Conservation (phyloP, 176 grass and related monocot genomes). For the Oropetium thomaeum region DNA sequence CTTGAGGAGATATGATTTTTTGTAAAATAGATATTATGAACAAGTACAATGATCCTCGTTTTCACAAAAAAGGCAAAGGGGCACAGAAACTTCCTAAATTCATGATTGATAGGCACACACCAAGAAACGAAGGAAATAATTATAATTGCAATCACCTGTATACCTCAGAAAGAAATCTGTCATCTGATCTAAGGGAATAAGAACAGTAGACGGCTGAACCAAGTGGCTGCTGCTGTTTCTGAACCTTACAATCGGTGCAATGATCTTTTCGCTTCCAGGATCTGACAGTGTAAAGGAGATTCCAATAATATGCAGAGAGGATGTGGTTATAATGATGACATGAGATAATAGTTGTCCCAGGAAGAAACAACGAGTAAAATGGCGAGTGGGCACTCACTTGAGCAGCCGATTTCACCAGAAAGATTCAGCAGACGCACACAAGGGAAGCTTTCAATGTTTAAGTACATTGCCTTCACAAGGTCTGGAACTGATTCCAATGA, state of each 20-base stretch:
- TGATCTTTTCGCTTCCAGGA: conserved; percentile 68
- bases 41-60: not conserved
- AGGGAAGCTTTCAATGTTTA: conserved; percentile 79
- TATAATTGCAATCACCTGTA: conserved; percentile 7
- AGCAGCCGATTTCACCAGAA: conserved; percentile 88
- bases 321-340: conserved; percentile 4
- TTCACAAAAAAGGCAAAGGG: conserved; percentile 9
- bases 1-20: no score
- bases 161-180: conserved; percentile 78
- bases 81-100: not conserved
- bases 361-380: conserved; percentile 8
- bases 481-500: conserved; percentile 88
- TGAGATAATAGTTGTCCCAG: not conserved
- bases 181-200: conserved; percentile 73
- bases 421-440: conserved; percentile 92
- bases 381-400: conserved; percentile 64
- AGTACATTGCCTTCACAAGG: conserved; percentile 90
- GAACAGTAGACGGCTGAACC: conserved; percentile 54
- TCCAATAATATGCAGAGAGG: no score
- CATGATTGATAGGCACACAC: not conserved
- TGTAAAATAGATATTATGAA: conserved; percentile 12
- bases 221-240: conserved; percentile 47
- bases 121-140: conserved; percentile 16
- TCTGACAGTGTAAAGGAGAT: conserved; percentile 48
- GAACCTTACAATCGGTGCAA: conserved; percentile 72